Conservation (phyloP, 768 basidiomycete genomes). For the Galerina sulciceps region DNA sequence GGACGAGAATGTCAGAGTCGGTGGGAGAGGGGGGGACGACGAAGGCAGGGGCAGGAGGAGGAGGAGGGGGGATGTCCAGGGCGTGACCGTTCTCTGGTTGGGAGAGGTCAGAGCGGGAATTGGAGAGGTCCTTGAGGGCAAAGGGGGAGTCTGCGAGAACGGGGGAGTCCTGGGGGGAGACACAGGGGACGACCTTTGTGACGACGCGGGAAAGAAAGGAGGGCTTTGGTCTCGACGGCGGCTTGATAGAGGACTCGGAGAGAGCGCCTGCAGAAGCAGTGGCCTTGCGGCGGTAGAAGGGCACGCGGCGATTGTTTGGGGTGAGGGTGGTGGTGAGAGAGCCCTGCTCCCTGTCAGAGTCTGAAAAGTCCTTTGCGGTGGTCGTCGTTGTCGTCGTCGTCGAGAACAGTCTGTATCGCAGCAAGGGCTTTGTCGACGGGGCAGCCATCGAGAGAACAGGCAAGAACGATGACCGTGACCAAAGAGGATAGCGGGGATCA, state of each 20-base stretch:
- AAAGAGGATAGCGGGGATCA: constrained; percentile 15
- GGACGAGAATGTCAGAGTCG: constrained; percentile 37
- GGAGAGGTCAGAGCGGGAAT: constrained; percentile 14
- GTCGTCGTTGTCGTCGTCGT: constrained; percentile 22
- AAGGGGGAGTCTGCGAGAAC: constrained; percentile 30
- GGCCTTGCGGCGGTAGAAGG: constrained; percentile 50
- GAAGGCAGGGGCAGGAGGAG: constrained; percentile 32
- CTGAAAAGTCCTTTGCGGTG: neutral
- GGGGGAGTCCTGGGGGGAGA: constrained; percentile 51
- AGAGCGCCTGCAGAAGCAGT: constrained; percentile 37
- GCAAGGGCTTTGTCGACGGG: constrained; percentile 28
- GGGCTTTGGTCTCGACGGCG: constrained; percentile 34
- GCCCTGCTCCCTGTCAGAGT: constrained; percentile 41
- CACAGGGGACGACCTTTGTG: constrained; percentile 71
- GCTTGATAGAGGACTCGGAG: constrained; percentile 39
- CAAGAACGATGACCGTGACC: constrained; percentile 10
- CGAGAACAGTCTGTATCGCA: constrained; percentile 38
- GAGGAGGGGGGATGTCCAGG: constrained; percentile 26
- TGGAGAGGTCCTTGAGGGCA: constrained; percentile 25
- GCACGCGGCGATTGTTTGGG: constrained; percentile 38
- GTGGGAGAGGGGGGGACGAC: constrained; percentile 29
- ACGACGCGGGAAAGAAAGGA: constrained; percentile 70
- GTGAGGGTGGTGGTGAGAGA: constrained; percentile 45
- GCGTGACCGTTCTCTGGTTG: constrained; percentile 14
- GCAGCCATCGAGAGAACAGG: constrained; percentile 13